Evolutionary conservation across 805 yeast genomes (phyloP).

Genomic region (Kodamaea restingae): DNA sequence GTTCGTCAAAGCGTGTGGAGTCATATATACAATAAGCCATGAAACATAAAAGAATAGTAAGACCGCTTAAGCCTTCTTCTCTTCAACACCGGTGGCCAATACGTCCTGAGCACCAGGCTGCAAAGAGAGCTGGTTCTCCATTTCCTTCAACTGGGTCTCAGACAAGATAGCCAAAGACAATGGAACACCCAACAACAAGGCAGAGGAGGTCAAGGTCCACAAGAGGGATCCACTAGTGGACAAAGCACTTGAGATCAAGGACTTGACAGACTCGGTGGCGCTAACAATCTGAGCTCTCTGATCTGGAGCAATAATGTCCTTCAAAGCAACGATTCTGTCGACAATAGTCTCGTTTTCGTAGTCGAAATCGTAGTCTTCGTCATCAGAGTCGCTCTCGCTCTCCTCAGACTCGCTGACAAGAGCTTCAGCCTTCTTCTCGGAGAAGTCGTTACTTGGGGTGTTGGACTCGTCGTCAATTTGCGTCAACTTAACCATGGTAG

Average conservation of each 20-base stretch:
- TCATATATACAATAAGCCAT: constrained; percentile 5
- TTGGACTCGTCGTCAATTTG: constrained; percentile 60
- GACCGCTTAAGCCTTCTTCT: constrained; percentile 27
- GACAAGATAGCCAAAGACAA: constrained; percentile 82
- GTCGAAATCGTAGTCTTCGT: constrained; percentile 54
- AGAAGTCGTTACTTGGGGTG: constrained; percentile 14
- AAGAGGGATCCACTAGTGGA: constrained; percentile 67
- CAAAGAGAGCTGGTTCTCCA: constrained; percentile 86
- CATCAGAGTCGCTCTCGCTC: constrained; percentile 51
- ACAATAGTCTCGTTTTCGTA: constrained; percentile 72
- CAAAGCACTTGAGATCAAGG: constrained; percentile 40
- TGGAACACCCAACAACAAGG: constrained; percentile 88
- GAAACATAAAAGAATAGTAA: not conserved
- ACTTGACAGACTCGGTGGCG: constrained; percentile 26
- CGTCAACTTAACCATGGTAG: constrained; percentile 67
- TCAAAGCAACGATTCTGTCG: constrained; percentile 88
- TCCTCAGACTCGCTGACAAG: constrained; percentile 33
- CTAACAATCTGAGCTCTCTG: constrained; percentile 54
- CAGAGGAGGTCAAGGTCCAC: constrained; percentile 83
- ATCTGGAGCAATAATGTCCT: constrained; percentile 85
- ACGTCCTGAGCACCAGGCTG: constrained; percentile 76
- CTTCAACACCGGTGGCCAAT: constrained; percentile 58
- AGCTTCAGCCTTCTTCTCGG: constrained; percentile 32
- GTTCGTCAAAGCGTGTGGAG: not conserved
- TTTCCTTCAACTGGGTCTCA: constrained; percentile 89